Base-by-base conservation (phyloP, 352 stramenopile species). In the Globisporangium irregulare region DNA sequence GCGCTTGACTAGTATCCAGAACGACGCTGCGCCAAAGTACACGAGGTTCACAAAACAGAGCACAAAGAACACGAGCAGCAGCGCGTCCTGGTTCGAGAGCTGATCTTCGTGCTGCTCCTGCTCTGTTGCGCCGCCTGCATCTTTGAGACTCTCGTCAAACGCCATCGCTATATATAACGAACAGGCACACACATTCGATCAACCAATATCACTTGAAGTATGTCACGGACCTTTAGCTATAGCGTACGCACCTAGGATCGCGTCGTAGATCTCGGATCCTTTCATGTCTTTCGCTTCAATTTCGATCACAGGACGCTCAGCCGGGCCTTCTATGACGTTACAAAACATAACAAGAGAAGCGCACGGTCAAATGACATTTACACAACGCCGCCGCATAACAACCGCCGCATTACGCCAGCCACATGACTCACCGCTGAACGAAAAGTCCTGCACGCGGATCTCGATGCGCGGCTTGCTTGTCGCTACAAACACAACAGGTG, bases 221-320 rank as follows among this genome's bases (percentile, higher is more conserved):
- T 9, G 41, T 4, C 41, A n/a, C 36, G 3, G 4, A 20, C 15
- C 15, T n/a, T 20, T 50, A 7, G 41, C 4, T n/a, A 0, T 20
- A 10, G 3, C 22, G 7, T 9, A 53, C n/a, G 36, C 25, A 66
- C 80, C 73, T 80, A 82, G 50, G 61, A 85, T 74, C n/a, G 82
- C 69, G 41, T 72, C 75, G 58, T 79, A 81, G 68, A 88, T 75
- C 53, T 88, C 80, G 0, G 80, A 76, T 43, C 77, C 82, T 58
- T 64, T 71, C 61, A 88, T 81, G 64, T 88, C 80, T 64, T 77
- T 80, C 25, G 78, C 75, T 14, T 84, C 72, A 10, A 88, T 73
- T 59, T 86, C 73, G 46, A 88, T 78, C 24, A 81, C 66, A 56
- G 72, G 74, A 10, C 68, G 78, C 61, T 88, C 74, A 9, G 60